Conservation (phyloP, 148 eudicot species). For the Agrostemma githago region DNA sequence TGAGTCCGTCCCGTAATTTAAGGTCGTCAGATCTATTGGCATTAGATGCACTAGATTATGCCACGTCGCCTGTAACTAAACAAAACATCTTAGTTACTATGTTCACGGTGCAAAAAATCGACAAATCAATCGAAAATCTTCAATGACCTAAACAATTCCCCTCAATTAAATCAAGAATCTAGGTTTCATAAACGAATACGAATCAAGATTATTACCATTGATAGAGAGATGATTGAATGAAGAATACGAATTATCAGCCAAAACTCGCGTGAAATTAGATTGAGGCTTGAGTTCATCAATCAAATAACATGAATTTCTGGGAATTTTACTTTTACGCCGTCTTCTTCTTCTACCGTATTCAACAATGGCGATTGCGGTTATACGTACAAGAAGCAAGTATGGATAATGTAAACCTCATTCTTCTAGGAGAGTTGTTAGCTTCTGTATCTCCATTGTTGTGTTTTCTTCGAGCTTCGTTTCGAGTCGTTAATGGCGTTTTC, state of each 20-base stretch:
- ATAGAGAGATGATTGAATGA: constrained; percentile 63
- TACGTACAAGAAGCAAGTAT: constrained; percentile 39
- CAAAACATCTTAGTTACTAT: too few species aligned
- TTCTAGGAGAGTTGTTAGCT: too few species aligned
- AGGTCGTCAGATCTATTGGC: too few species aligned
- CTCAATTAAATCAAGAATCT: too few species aligned
- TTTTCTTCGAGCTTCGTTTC: background rate
- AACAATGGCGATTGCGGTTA: constrained; percentile 27
- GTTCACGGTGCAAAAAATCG: too few species aligned
- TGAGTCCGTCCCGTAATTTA: too few species aligned
- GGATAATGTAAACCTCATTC: constrained; percentile 32
- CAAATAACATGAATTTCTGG: constrained; percentile 49
- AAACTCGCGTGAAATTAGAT: constrained; percentile 55
- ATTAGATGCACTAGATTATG: too few species aligned
- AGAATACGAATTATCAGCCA: constrained; percentile 80
- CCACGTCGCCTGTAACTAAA: too few species aligned
- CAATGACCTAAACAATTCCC: too few species aligned
- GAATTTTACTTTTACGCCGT: constrained; percentile 24
- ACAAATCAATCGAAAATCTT: too few species aligned
- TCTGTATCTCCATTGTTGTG: constrained; percentile 32
- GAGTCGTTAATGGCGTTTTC: background rate
- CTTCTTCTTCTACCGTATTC: constrained; percentile 31
- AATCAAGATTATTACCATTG: constrained; percentile 37
- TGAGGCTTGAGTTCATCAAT: constrained; percentile 60
- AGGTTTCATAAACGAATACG: too few species aligned